Conservation (phyloP, 225 moss, liverwort and hornwort genomes). For the Climacium dendroides region DNA sequence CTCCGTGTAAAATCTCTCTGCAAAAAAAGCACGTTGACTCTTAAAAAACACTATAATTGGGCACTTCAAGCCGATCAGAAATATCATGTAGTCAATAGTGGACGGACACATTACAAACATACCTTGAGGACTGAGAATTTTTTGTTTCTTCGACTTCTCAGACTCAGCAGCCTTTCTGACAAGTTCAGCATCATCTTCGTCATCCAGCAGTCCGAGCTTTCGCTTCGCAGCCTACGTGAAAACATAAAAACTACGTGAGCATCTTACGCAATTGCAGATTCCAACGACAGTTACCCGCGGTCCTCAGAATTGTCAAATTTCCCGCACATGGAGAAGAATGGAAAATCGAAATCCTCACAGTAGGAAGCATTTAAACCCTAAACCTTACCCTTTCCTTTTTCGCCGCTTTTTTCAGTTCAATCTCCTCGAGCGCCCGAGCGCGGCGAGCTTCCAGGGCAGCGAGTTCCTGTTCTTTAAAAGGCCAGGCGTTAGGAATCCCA, state of each 20-base stretch:
- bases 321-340: not conserved
- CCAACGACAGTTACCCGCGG: not conserved
- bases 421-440: slow-evolving; percentile 63
- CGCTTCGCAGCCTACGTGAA: slow-evolving; percentile 54
- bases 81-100: not conserved
- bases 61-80: not conserved
- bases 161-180: slow-evolving; percentile 22
- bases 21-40: not conserved
- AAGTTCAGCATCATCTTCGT: slow-evolving; percentile 50
- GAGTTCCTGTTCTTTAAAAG: slow-evolving; percentile 89
- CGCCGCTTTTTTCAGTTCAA: slow-evolving; percentile 65
- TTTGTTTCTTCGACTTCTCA: slow-evolving; percentile 42
- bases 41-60: not conserved
- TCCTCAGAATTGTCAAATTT: not conserved
- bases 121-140: slow-evolving; percentile 22
- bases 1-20: slow-evolving; percentile 69
- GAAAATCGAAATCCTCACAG: not conserved
- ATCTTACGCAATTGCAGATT: not conserved
- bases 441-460: slow-evolving; percentile 81
- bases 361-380: not conserved
- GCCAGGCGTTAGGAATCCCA: slow-evolving; percentile 96
- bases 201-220: slow-evolving; percentile 53
- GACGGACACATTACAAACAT: not conserved
- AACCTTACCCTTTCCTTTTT: slow-evolving; percentile 72
- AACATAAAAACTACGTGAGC: not conserved